A percentile compares a stretch with the other conserved stretches of the same genome.
phyloP scores from a whole-genome alignment of 257 asterid species.

The Solanum paucissectum region DNA sequence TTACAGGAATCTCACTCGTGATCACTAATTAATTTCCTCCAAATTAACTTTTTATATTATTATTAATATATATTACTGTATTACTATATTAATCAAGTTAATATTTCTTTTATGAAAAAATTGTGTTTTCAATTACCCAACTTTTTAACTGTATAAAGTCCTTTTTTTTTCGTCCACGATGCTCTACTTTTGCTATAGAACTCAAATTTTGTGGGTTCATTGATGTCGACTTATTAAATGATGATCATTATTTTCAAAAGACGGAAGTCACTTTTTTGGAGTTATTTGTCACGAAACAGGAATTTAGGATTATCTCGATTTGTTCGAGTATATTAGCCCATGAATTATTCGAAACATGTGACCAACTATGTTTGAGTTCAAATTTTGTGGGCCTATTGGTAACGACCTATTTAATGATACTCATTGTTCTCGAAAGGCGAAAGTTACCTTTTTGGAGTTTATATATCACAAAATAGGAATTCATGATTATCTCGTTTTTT shows the following conservation, averaged over 20 bases:
- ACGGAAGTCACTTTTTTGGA: fast-evolving
- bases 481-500: too few relatives aligned
- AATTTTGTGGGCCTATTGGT: not conserved
- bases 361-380: not conserved
- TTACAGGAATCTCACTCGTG: not conserved
- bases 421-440: not conserved
- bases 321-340: not conserved
- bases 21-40: not conserved
- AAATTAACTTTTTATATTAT: not conserved
- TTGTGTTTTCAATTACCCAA: not conserved
- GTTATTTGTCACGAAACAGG: not conserved
- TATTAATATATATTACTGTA: not conserved
- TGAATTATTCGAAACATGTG: not conserved
- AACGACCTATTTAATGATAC: not conserved
- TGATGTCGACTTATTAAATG: too few relatives aligned
- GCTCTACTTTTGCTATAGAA: not conserved
- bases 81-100: not conserved
- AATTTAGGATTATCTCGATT: fast-evolving
- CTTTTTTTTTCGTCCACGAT: not conserved
- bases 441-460: fast-evolving
- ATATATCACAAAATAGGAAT: not conserved
- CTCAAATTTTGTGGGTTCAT: too few relatives aligned
- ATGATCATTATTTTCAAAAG: not conserved
- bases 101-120: not conserved
- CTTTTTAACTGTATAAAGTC: not conserved